Base-by-base conservation (phyloP, 164 flowering plant genomes). In the Echeveria elegans region DNA sequence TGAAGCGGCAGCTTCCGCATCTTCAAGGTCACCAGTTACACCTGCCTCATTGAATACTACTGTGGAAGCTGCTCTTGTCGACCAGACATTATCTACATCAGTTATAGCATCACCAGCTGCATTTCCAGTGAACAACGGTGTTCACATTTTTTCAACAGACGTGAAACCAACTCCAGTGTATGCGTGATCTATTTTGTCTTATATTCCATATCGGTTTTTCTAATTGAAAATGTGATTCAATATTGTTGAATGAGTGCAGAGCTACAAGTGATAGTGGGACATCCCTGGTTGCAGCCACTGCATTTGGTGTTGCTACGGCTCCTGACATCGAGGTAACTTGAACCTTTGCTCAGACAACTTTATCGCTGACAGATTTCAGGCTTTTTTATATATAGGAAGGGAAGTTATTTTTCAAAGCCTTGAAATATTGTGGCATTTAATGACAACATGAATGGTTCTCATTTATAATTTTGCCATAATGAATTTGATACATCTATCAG, bases 271-370 rank as follows among this genome's bases (percentile, higher is more conserved):
- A 80, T 58, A 82, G 64, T 63, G 6, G 47, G 53, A 38, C 78
- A n/a, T 63, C 82, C 50, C 82, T 73, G 67, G 87, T 75, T 69
- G 75, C 68, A 66, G 53, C 67, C 60, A 77, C 66, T 73, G 70
- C 83, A 38, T 36, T 50, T 21, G 82, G 74, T 76, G 88, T 77
- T 74, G 75, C 87, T 77, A 82, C 91, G 38, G 62, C 72, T n/a
- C 88, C 78, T 73, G 89, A 86, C 74, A 74, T 79, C 78, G 96
- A 94, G 98, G 98, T 91, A 82, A 43, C 40, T 4, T 28, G 5
- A 56, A 26, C 32, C 10, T 56, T 24, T 56, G 32, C 12, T 56
- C 12, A 10, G 31, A 18, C 19, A 2, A 28, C 3, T 11, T 28
- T 18, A 26, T 7, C 19, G 19, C 2, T 56, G 19, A 12, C 32